Evolutionary conservation across 768 basidiomycete genomes (phyloP), one percentile per base, ranked within the genome.

Genomic region (Leccinum sublutescens): DNA sequence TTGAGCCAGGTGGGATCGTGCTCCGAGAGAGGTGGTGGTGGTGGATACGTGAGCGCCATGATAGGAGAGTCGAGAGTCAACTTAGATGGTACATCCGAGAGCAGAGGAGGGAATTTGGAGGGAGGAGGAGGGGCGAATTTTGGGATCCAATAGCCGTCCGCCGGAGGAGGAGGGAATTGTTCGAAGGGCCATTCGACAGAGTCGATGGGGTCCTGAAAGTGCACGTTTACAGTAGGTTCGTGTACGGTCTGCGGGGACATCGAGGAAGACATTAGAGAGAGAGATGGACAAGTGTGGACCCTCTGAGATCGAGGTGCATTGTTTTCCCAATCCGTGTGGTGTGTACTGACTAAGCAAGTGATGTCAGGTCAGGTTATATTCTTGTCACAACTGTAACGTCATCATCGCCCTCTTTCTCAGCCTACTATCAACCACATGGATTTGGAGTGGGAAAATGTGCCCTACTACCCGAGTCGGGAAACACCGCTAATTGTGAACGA

Each of bases 1-100:
- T 62, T 11, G 29, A 70, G 64, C 72, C 72, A 73, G 8, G 49
- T 59, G 7, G 71, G 65, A 45, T 75, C 71, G n/a, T 62, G n/a
- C 21, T 55, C 49, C 21, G 52, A 33, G 55, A 75, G 65, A 8
- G 71, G 71, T 1, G 34, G 52, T n/a, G 52, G 61, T 25, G 73
- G 72, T 14, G 72, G 72, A 50, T 70, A 75, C 19, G 61, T 57
- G 8, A 74, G 15, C 0, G 52, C 14, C 62, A 73, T 74, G 50
- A 71, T 29, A n/a, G 72, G 72, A 27, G 73, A 68, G n/a, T 61
- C 33, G 33, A 71, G 61, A 2, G 58, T 51, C 19, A 59, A 5
- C 7, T 45, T 43, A 1, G 58, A 59, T 2, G 64, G 64, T 0
- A 57, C 59, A 15, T 45, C 4, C 12, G 66, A 38, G 31, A 66